These are phyloP conservation scores for Venturia oleaginea DNA, from an alignment of 2,329 filamentous ascomycete genomes.

Conservation along the genomic window DNA sequence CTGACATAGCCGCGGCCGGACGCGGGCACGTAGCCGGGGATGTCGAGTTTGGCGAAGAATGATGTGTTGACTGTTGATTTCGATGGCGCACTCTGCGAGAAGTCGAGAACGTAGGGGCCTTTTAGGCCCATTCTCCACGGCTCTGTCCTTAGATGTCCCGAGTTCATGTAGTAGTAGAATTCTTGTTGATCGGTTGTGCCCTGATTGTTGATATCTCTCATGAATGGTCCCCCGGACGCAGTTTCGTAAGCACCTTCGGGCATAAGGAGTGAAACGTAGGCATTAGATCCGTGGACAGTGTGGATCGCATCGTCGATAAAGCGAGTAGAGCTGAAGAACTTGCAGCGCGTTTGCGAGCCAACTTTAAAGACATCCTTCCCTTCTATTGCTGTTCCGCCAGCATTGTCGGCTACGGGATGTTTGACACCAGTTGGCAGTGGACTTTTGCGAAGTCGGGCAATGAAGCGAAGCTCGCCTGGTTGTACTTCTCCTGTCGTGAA, in stretches of 20 bases:
- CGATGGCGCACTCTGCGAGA: slow-evolving; percentile 45
- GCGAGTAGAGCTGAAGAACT: slow-evolving; percentile 61
- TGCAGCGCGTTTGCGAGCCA: slow-evolving; percentile 53
- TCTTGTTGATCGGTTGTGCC: slow-evolving; percentile 49
- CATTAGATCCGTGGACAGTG: slow-evolving; percentile 47
- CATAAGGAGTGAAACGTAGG: slow-evolving; percentile 52
- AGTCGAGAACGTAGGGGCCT: slow-evolving; percentile 55
- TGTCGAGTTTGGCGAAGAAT: slow-evolving; percentile 50
- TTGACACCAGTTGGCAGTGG: slow-evolving; percentile 29
- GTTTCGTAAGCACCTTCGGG: slow-evolving; percentile 48
- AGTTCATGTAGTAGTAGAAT: slow-evolving; percentile 63
- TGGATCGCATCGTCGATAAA: slow-evolving; percentile 60
- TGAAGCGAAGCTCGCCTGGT: slow-evolving; percentile 51
- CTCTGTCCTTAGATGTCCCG: slow-evolving; percentile 54
- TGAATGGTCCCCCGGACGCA: slow-evolving; percentile 57
- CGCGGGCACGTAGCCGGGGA: slow-evolving; percentile 49
- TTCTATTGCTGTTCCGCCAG: slow-evolving; percentile 42
- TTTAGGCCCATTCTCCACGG: slow-evolving; percentile 53
- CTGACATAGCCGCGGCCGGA: slow-evolving; percentile 49
- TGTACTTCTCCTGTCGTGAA: slow-evolving; percentile 19
- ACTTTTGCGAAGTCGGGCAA: slow-evolving; percentile 48
- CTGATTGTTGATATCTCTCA: slow-evolving; percentile 54
- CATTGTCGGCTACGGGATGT: slow-evolving; percentile 45
- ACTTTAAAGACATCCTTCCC: slow-evolving; percentile 46
- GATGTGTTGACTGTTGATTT: slow-evolving; percentile 42